Evolutionary conservation across 2,329 filamentous ascomycete genomes (phyloP), one percentile per base, ranked within the genome.

Genomic region (Fusarium paranaense): DNA sequence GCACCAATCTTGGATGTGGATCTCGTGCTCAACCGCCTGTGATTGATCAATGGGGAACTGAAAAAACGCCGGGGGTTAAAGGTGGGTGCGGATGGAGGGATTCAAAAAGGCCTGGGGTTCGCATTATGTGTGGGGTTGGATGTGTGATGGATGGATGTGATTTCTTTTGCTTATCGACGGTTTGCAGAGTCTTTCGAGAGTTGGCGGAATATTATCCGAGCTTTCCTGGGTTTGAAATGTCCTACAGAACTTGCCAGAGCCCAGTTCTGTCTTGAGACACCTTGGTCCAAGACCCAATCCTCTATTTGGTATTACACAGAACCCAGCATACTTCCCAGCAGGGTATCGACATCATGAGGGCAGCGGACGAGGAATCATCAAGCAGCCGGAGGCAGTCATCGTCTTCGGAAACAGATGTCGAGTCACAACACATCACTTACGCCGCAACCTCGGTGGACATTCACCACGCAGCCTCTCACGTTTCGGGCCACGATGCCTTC

Each of bases 401-500:
- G 4, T 63, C 71, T 35, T 63, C 60, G n/a, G 18, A 69, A 22
- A 63, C 25, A 54, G 58, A 52, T 47, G 25, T 25, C 6, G 22
- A 40, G 18, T 38, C 64, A 9, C 33, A 66, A 16, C 47, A 25
- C 22, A 54, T 50, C 47, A 57, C 33, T 20, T 52, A 40, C 61
- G 50, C 13, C 25, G 25, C 35, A 52, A 38, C 47, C 27, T 38
- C 52, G 35, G 67, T 52, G 16, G 27, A 56, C 32, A 61, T 79
- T 10, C 70, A 76, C 60, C 80, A 74, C 32, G 73, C 79, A 35
- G 66, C 71, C 4, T 81, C 81, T 22, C 78, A 79, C 59, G 69
- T 80, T n/a, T 82, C 80, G 3, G 79, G 80, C 6, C 76, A 76
- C 9, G 80, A 82, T 58, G 71, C 72, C 59, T 69, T 81, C 57